A percentile compares a stretch with the other conserved stretches of the same genome.
phyloP scores from a whole-genome alignment of 139 green algal genomes.

The Closterium sp. region DNA sequence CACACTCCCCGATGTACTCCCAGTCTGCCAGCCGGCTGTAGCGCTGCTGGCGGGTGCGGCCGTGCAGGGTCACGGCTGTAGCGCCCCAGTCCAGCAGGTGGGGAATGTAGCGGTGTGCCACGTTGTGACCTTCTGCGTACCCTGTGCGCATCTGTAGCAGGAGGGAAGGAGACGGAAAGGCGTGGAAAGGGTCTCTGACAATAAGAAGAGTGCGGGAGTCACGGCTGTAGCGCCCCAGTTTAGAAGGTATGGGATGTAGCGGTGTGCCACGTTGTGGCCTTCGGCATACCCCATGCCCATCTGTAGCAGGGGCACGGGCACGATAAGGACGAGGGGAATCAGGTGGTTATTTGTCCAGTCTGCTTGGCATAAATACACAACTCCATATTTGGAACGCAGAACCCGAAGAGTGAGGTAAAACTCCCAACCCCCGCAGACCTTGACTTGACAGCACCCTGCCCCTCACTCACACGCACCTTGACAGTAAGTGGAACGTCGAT shows the following conservation, averaged over 20 bases:
- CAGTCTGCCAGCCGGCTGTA: slow-evolving; percentile 80
- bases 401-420: no score
- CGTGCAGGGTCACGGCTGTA: slow-evolving; percentile 87
- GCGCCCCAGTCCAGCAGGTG: slow-evolving; percentile 71
- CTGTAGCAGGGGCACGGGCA: not conserved
- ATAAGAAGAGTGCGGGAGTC: slow-evolving; percentile 79
- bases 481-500: slow-evolving; percentile 75
- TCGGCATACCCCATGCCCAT: slow-evolving; percentile 64
- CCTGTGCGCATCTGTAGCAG: slow-evolving; percentile 60
- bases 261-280: slow-evolving; percentile 61
- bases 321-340: not conserved
- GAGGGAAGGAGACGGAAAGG: no score
- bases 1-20: slow-evolving; percentile 58
- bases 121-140: slow-evolving; percentile 49
- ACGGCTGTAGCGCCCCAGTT: slow-evolving; percentile 78
- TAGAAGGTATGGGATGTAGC: slow-evolving; percentile 35
- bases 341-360: no score
- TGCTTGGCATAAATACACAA: no score
- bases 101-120: slow-evolving; percentile 61
- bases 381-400: no score
- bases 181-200: no score
- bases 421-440: not conserved
- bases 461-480: slow-evolving; percentile 64
- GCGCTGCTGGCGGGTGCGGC: slow-evolving; percentile 87
- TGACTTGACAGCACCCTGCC: not conserved